phyloP scores from a whole-genome alignment of 176 grass and related monocot species.

The Dendrocalamus sinicus region DNA sequence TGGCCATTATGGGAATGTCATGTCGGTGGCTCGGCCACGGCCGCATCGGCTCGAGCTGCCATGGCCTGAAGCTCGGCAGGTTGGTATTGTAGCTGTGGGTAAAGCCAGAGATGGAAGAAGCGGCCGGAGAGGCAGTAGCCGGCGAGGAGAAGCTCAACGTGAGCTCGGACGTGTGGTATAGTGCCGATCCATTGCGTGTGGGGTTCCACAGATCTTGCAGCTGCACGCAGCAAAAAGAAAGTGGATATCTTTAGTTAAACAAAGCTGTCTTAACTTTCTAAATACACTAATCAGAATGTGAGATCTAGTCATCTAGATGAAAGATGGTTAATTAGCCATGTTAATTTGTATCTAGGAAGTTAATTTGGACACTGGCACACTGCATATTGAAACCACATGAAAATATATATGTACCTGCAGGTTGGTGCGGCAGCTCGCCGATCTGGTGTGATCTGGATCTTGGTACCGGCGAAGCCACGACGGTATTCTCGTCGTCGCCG shows the following conservation, averaged over 20 bases:
- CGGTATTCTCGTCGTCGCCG: constrained; percentile 36
- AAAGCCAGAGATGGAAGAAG: constrained; percentile 45
- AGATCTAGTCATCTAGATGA: not conserved
- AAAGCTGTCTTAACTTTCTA: not conserved
- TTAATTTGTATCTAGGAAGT: not conserved
- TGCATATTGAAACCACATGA: not conserved
- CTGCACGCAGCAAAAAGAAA: constrained; percentile 32
- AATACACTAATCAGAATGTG: not conserved
- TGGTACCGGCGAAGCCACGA: constrained; percentile 57
- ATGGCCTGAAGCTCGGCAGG: constrained; percentile 41
- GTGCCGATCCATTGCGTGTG: constrained; percentile 39
- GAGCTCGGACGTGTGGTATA: constrained; percentile 61
- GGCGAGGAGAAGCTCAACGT: constrained; percentile 72
- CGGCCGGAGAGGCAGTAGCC: constrained; percentile 14
- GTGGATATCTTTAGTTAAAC: not conserved
- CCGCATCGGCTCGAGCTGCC: constrained; percentile 41
- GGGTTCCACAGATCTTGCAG: constrained; percentile 59
- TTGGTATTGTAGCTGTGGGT: constrained; percentile 41
- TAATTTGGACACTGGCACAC: not conserved
- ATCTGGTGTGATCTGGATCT: constrained; percentile 40
- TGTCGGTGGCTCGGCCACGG: constrained; percentile 31
- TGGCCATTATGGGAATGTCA: not conserved
- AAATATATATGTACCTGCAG: constrained; percentile 44
- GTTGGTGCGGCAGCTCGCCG: constrained; percentile 15
- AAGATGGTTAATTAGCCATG: not conserved